phyloP scores from a whole-genome alignment of 306 rosid genomes.

The Inga leiocalycina region DNA sequence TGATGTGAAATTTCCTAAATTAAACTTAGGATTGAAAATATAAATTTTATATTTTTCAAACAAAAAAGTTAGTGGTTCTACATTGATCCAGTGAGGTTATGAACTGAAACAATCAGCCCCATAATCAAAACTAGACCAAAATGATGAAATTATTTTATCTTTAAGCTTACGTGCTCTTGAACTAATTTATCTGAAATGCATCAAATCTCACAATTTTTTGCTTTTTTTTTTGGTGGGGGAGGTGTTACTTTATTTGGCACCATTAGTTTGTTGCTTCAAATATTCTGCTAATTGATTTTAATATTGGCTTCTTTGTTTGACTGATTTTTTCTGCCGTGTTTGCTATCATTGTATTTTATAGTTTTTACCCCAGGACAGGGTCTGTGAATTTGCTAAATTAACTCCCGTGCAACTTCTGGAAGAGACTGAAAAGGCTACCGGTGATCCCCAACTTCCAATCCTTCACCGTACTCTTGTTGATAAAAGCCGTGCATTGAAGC shows the following conservation, averaged over 20 bases:
- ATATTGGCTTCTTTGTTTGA: constrained; percentile 19
- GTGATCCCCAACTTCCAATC: constrained; percentile 83
- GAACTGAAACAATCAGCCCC: not conserved
- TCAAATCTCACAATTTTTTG: not conserved
- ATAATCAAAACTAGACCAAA: not conserved
- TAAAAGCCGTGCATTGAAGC: constrained; percentile 72
- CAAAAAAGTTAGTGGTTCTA: not conserved
- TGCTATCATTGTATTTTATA: constrained; percentile 39
- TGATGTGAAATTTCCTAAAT: not conserved
- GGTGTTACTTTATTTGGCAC: not conserved
- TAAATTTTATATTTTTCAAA: not conserved
- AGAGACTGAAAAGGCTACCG: constrained; percentile 97
- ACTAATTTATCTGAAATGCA: not conserved
- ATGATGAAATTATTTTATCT: not conserved
- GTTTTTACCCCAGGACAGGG: constrained; percentile 97
- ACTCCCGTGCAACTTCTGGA: constrained; percentile 86
- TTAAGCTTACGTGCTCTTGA: not conserved
- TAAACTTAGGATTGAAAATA: not conserved
- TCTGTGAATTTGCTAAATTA: constrained; percentile 94
- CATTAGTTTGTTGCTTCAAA: constrained; percentile 11
- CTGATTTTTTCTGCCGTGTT: constrained; percentile 15
- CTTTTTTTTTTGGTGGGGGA: not conserved
- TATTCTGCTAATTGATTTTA: constrained; percentile 13
- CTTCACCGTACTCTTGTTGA: constrained; percentile 76
- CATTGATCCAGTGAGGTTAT: not conserved